A percentile compares a stretch with the other conserved stretches of the same genome.
These are phyloP conservation scores for Naganishia onofrii DNA, from an alignment of 768 basidiomycete species.

Conservation along the genomic window DNA sequence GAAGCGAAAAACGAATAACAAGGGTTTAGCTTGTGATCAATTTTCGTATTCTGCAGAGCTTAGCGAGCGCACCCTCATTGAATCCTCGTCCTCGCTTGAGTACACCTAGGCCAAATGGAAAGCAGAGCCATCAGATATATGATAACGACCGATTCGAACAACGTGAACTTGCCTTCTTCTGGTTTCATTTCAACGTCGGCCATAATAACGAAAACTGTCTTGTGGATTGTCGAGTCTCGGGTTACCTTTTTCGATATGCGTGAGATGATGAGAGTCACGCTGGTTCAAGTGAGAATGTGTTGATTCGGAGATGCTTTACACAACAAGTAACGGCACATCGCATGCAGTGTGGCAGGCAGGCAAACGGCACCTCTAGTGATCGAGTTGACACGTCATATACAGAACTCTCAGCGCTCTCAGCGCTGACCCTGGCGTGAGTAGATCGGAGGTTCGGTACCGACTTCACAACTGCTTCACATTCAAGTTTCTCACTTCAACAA, in stretches of 20 bases:
- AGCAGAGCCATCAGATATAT: neutral
- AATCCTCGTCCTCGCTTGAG: constrained; percentile 81
- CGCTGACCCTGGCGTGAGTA: too few relatives aligned
- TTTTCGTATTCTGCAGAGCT: constrained; percentile 55
- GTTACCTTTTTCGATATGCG: neutral
- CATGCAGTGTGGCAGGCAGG: too few relatives aligned
- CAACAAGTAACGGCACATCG: too few relatives aligned
- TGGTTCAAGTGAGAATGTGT: too few relatives aligned
- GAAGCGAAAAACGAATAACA: neutral
- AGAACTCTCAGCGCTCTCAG: too few relatives aligned
- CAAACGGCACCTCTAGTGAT: too few relatives aligned
- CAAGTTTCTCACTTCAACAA: too few relatives aligned
- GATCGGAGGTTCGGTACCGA: too few relatives aligned
- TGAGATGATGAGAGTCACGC: neutral
- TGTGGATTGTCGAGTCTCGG: neutral
- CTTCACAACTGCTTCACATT: too few relatives aligned
- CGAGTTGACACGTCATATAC: too few relatives aligned
- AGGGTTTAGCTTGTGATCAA: constrained; percentile 6
- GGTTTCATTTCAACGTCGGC: constrained; percentile 29
- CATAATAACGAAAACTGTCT: neutral
- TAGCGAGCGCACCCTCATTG: constrained; percentile 59
- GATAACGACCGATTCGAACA: neutral
- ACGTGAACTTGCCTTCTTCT: constrained; percentile 17
- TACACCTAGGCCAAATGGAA: constrained; percentile 54
- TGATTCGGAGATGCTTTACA: too few relatives aligned